These are phyloP conservation scores for Umbelopsis sp. DNA, from an alignment of 192 early-diverging fungal genomes.

Conservation along the genomic window DNA sequence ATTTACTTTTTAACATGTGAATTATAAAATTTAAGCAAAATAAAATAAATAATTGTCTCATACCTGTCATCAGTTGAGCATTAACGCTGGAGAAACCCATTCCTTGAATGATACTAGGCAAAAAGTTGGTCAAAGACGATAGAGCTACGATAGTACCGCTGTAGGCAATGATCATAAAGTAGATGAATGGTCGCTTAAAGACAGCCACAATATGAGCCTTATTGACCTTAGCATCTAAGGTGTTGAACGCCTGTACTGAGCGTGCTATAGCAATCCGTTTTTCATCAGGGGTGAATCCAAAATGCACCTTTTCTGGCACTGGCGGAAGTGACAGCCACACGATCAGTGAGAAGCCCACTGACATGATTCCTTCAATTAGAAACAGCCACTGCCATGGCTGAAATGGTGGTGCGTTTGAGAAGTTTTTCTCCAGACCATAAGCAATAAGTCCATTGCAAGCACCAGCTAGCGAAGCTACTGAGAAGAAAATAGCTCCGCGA, in stretches of 20 bases:
- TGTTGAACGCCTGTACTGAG: constrained; percentile 11
- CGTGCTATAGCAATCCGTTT: constrained; percentile 19
- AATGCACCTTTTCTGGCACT: constrained; percentile 19
- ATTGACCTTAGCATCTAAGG: constrained; percentile 16
- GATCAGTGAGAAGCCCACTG: not conserved
- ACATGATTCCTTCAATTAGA: not conserved
- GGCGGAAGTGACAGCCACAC: not conserved
- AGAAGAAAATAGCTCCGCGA: constrained; percentile 11
- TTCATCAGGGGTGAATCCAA: constrained; percentile 31
- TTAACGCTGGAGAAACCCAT: constrained; percentile 23
- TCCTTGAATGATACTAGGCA: constrained; percentile 23
- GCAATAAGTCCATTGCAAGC: constrained; percentile 23
- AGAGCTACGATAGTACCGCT: not conserved
- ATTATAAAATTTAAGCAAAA: no score
- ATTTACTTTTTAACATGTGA: no score
- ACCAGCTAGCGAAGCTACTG: constrained; percentile 5
- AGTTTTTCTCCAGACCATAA: not conserved
- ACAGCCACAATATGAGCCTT: not conserved
- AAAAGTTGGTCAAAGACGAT: constrained; percentile 8
- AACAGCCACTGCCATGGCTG: not conserved
- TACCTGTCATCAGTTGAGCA: constrained; percentile 17
- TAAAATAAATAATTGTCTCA: no score
- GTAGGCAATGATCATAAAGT: not conserved
- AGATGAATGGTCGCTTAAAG: not conserved
- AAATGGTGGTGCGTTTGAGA: not conserved